Conservation (phyloP, 2,329 filamentous ascomycete genomes). For the Cladophialophora chaetospira region DNA sequence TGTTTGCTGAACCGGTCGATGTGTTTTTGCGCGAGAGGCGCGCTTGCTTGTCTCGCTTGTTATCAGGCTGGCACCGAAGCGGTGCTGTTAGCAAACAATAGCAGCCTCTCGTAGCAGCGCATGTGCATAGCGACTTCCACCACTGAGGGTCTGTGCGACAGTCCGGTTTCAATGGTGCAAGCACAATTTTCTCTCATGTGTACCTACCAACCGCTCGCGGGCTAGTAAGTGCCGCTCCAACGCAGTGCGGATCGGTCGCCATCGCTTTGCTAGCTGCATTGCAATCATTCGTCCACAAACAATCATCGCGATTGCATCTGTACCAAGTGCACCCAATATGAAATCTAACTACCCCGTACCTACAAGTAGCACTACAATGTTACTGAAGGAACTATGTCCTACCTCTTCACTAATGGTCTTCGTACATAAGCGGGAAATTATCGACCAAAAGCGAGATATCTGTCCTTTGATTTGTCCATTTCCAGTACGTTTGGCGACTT, state of each 20-base stretch:
- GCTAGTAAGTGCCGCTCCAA: no score
- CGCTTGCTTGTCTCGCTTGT: neutral
- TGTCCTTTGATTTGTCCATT: neutral
- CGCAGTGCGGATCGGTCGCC: no score
- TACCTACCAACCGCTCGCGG: neutral
- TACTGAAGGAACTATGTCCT: no score
- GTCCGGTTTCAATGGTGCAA: neutral
- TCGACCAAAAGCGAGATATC: slow-evolving; percentile 12
- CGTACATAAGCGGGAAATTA: neutral
- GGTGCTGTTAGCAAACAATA: neutral
- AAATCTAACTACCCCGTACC: neutral
- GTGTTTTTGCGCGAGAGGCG: neutral
- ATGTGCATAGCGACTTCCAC: neutral
- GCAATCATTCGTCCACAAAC: no score
- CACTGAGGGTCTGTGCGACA: neutral
- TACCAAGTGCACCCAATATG: no score
- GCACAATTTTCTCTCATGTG: neutral
- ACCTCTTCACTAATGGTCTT: no score
- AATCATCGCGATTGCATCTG: no score
- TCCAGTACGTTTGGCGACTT: neutral
- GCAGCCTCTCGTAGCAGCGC: no score
- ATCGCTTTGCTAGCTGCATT: neutral
- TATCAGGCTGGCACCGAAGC: no score
- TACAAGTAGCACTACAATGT: no score
- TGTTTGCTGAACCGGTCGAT: neutral